Percentiles rank a stretch among this genome's conserved stretches.
These are phyloP conservation scores for Alisma plantagoaquatica DNA, from an alignment of 106 monocot species.

Conservation along the genomic window DNA sequence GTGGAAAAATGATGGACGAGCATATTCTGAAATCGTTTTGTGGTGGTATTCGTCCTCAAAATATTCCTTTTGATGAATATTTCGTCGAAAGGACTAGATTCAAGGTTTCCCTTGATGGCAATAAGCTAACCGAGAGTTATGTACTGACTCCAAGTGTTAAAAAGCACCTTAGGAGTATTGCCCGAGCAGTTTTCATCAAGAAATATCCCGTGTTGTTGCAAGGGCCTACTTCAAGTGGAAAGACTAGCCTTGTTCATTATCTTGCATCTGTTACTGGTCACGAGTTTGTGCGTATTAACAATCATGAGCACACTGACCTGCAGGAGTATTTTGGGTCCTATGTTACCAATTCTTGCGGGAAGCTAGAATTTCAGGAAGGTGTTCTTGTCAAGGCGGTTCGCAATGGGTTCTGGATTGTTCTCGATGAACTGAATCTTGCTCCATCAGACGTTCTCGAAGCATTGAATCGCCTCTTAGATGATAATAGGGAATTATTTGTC, in stretches of 20 bases:
- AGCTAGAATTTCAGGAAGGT: slow-evolving; percentile 88
- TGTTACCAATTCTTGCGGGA: slow-evolving; percentile 64
- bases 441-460: slow-evolving; percentile 96
- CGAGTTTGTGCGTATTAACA: slow-evolving; percentile 94
- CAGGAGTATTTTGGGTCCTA: slow-evolving; percentile 97
- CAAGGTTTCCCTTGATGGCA: slow-evolving; percentile 2
- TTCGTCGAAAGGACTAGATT: slow-evolving; percentile 14
- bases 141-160: slow-evolving; percentile 67
- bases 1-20: slow-evolving; percentile 61
- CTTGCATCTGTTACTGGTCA: slow-evolving; percentile 78
- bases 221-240: slow-evolving; percentile 99
- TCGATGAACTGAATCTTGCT: slow-evolving; percentile 98
- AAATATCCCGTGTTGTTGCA: slow-evolving; percentile 89
- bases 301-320: slow-evolving; percentile 97
- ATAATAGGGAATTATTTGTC: slow-evolving; percentile 85
- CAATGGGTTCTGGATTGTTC: slow-evolving; percentile 83
- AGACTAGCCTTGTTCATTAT: slow-evolving; percentile 85
- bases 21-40: slow-evolving; percentile 39
- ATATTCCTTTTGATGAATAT: slow-evolving; percentile 44
- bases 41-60: slow-evolving; percentile 27
- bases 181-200: slow-evolving; percentile 86
- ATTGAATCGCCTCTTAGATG: slow-evolving; percentile 85
- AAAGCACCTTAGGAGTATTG: slow-evolving; percentile 65
- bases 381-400: slow-evolving; percentile 90
- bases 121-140: slow-evolving; percentile 37